Evolutionary conservation across 768 basidiomycete genomes (phyloP).

Genomic region (Hygrophorus pudorinus): DNA sequence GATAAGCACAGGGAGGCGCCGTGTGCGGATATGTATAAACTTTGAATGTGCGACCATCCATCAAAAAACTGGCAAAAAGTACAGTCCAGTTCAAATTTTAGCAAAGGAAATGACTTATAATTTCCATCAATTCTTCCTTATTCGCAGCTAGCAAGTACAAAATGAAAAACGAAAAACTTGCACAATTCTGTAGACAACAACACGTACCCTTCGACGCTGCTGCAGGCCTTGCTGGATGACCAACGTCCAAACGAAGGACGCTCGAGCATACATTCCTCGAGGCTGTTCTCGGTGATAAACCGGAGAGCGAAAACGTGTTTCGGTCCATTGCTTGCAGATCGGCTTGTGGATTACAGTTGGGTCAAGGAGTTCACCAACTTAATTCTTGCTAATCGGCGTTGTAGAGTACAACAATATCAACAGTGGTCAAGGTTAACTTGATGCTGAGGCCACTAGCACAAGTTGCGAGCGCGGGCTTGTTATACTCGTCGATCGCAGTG

Average conservation of each 20-base stretch:
- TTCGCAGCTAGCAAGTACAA: conserved; percentile 51
- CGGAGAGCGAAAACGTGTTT: conserved; percentile 96
- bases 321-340: conserved; percentile 99
- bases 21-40: too few species aligned
- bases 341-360: conserved; percentile 74
- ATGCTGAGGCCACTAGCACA: conserved; percentile 96
- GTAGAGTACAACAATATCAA: conserved; percentile 91
- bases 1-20: too few species aligned
- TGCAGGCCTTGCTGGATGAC: conserved; percentile 95
- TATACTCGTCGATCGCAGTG: conserved; percentile 93
- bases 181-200: neutral
- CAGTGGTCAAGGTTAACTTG: conserved; percentile 88
- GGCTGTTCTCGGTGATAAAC: conserved; percentile 91
- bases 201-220: conserved; percentile 60
- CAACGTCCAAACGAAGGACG: conserved; percentile 84
- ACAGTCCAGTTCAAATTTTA: too few species aligned
- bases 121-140: conserved; percentile 94
- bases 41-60: too few species aligned
- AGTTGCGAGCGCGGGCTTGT: conserved; percentile 90
- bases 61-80: too few species aligned
- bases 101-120: conserved; percentile 97
- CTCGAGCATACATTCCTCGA: conserved; percentile 93
- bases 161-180: conserved; percentile 5
- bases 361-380: neutral
- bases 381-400: conserved; percentile 82